Conservation (phyloP, 2,329 filamentous ascomycete species). For the Eutypa lata region DNA sequence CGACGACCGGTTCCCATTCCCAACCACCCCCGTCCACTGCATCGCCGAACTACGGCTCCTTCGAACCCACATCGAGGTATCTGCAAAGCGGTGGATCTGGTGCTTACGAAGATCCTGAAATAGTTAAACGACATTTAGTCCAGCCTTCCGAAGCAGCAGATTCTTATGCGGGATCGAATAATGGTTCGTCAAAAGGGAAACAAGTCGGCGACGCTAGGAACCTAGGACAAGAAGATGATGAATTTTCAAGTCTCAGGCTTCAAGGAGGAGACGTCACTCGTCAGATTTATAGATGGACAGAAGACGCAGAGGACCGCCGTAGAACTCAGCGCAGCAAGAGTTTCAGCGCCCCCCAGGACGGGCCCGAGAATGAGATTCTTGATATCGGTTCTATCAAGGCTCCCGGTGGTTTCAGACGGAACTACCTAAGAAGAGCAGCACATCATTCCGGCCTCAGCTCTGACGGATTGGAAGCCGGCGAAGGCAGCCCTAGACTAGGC, state of each 20-base stretch:
- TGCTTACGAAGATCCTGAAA: slow-evolving; percentile 83
- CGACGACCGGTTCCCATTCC: slow-evolving; percentile 42
- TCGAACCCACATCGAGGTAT: slow-evolving; percentile 63
- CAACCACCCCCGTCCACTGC: slow-evolving; percentile 46
- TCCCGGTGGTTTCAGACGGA: slow-evolving; percentile 88
- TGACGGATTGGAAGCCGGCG: slow-evolving; percentile 37
- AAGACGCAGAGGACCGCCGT: slow-evolving; percentile 73
- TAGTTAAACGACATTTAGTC: slow-evolving; percentile 85
- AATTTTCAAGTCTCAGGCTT: slow-evolving; percentile 89
- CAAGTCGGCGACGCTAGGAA: slow-evolving; percentile 36
- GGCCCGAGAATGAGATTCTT: slow-evolving; percentile 74
- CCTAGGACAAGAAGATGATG: slow-evolving; percentile 59
- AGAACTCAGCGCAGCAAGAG: slow-evolving; percentile 80
- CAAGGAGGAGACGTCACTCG: slow-evolving; percentile 94
- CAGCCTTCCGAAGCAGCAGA: slow-evolving; percentile 55
- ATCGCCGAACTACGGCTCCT: slow-evolving; percentile 79
- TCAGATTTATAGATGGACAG: slow-evolving; percentile 94
- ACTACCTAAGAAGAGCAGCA: slow-evolving; percentile 78
- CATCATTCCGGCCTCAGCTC: slow-evolving; percentile 52
- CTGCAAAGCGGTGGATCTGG: slow-evolving; percentile 45
- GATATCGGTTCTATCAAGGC: slow-evolving; percentile 90
- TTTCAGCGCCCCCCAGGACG: slow-evolving; percentile 73
- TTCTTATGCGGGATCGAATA: slow-evolving; percentile 31
- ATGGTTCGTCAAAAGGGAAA: slow-evolving; percentile 52
- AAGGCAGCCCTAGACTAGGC: slow-evolving; percentile 32